Evolutionary conservation across 441 rosid species (phyloP).

Genomic region (Syzygium malaccense): DNA sequence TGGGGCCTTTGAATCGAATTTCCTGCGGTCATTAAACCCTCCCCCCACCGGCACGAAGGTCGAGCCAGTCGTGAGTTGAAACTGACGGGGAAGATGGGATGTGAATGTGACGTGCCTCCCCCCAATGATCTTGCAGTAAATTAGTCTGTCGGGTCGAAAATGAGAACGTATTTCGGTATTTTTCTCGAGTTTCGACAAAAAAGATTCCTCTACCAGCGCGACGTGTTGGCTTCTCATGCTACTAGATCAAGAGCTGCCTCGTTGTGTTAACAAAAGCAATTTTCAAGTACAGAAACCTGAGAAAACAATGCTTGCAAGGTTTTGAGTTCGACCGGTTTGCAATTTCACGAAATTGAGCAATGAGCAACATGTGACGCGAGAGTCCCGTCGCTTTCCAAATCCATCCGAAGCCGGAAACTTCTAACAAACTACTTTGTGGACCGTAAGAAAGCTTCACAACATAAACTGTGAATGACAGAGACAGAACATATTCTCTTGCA

Average conservation of each 20-base stretch:
- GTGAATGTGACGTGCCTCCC: background rate
- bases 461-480: background rate
- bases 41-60: background rate
- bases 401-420: background rate
- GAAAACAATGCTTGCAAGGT: background rate
- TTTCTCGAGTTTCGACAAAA: background rate
- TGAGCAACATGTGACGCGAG: background rate
- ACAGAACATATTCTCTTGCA: background rate
- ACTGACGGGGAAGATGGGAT: background rate
- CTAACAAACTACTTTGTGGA: background rate
- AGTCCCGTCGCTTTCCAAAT: background rate
- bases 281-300: background rate
- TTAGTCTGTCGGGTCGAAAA: background rate
- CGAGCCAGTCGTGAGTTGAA: background rate
- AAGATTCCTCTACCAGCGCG: background rate
- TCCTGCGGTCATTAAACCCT: background rate
- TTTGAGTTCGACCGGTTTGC: background rate
- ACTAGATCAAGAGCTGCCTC: background rate
- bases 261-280: too few species aligned
- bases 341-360: background rate
- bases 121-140: background rate
- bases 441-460: background rate
- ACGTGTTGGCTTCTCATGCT: background rate
- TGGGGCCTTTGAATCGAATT: background rate
- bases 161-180: background rate